These are phyloP conservation scores for Friedmanniomyces endolithicus DNA, from an alignment of 495 filamentous ascomycete genomes.

Conservation along the genomic window DNA sequence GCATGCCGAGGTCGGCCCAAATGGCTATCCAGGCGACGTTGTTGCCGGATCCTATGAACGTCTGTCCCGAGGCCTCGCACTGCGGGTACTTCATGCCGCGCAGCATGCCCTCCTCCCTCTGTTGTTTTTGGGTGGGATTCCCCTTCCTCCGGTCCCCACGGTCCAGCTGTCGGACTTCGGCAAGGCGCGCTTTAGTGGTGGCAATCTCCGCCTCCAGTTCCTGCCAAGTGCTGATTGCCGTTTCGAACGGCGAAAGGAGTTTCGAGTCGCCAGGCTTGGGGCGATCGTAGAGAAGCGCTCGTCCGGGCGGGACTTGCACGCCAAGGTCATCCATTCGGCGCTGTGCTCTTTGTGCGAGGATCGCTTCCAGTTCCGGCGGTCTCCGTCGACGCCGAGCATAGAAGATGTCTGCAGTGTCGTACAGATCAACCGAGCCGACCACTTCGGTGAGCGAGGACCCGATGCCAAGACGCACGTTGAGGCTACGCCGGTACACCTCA, in stretches of 20 bases:
- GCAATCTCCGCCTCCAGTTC: neutral
- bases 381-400: neutral
- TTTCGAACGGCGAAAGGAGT: neutral
- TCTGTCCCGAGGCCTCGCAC: neutral
- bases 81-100: neutral
- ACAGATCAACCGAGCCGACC: neutral
- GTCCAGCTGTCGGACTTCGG: neutral
- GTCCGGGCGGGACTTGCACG: neutral
- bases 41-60: neutral
- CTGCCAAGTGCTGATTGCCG: neutral
- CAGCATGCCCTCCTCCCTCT: neutral
- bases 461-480: constrained; percentile 1
- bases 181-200: neutral
- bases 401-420: neutral
- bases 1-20: neutral
- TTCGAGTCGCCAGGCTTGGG: neutral
- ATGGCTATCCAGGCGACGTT: neutral
- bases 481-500: neutral
- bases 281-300: neutral
- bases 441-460: neutral
- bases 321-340: neutral
- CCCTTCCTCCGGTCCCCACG: neutral
- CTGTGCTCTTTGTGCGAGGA: neutral
- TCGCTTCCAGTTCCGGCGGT: neutral
- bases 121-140: neutral